phyloP scores from a whole-genome alignment of 345 rosid genomes.

The Pistacia vera region DNA sequence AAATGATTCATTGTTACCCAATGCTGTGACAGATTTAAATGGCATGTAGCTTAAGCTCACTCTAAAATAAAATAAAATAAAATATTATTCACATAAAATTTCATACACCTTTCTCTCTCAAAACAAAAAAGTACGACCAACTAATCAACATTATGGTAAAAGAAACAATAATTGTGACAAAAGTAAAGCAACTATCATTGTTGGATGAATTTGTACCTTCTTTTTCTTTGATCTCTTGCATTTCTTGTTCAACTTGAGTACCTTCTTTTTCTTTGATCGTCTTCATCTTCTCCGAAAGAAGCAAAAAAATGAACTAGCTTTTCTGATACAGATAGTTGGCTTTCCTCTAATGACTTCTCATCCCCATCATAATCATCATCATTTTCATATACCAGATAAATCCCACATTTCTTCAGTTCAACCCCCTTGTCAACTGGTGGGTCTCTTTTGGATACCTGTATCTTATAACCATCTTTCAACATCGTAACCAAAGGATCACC shows the following conservation, averaged over 20 bases:
- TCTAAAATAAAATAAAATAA: too few relatives aligned
- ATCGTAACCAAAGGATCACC: constrained; percentile 31
- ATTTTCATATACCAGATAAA: constrained; percentile 42
- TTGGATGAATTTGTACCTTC: too few relatives aligned
- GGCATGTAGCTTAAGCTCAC: too few relatives aligned
- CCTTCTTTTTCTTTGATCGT: neutral
- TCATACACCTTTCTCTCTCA: too few relatives aligned
- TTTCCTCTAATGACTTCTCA: constrained; percentile 42
- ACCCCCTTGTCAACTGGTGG: constrained; percentile 32
- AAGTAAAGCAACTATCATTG: neutral
- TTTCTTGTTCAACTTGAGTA: neutral
- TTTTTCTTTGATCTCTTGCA: too few relatives aligned
- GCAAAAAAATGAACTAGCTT: constrained; percentile 43
- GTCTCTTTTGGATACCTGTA: constrained; percentile 29
- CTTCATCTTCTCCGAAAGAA: constrained; percentile 18
- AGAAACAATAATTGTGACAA: neutral
- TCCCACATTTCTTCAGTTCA: constrained; percentile 45
- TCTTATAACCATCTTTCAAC: constrained; percentile 38
- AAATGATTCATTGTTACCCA: too few relatives aligned
- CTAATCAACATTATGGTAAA: too few relatives aligned
- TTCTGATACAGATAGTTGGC: constrained; percentile 40
- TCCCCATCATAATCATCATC: constrained; percentile 49
- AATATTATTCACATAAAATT: too few relatives aligned
- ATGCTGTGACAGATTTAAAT: too few relatives aligned
- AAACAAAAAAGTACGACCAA: too few relatives aligned